A percentile compares a stretch with the other conserved stretches of the same genome.
Conservation (phyloP, 345 rosid species). For the Eucalyptus marginata region DNA sequence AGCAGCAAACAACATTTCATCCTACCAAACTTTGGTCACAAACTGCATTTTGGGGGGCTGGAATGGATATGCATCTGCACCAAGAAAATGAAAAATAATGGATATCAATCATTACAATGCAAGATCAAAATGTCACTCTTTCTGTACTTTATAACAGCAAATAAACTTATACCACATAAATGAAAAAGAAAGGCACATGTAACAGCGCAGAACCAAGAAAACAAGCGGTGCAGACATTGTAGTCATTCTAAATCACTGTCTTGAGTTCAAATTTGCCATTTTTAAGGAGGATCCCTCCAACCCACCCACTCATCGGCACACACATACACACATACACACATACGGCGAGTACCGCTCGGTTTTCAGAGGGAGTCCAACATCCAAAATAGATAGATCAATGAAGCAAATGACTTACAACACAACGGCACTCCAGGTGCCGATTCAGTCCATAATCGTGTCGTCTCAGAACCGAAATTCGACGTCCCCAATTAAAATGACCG, state of each 20-base stretch:
- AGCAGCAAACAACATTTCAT: background rate
- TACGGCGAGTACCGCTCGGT: background rate
- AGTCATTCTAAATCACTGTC: background rate
- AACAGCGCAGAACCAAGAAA: background rate
- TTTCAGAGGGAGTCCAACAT: background rate
- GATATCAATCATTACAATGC: background rate
- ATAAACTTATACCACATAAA: background rate
- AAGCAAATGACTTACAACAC: background rate
- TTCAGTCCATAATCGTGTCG: background rate
- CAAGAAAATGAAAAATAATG: background rate
- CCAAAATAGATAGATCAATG: background rate
- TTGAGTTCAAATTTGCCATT: background rate
- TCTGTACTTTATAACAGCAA: background rate
- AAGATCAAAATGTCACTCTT: background rate
- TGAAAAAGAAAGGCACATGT: background rate
- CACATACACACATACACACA: background rate
- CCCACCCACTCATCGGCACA: background rate
- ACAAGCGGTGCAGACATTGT: background rate
- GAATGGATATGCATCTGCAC: slow-evolving; percentile 94
- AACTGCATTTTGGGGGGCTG: slow-evolving; percentile 99
- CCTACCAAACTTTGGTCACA: slow-evolving; percentile 95
- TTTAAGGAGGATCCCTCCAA: background rate
- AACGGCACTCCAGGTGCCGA: background rate
- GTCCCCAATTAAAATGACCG: background rate
- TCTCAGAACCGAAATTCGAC: background rate